Percentiles rank a stretch among this genome's conserved stretches.
These are phyloP conservation scores for Dothiorella sarmentorum DNA, from an alignment of 2,329 filamentous ascomycete species.

Conservation along the genomic window DNA sequence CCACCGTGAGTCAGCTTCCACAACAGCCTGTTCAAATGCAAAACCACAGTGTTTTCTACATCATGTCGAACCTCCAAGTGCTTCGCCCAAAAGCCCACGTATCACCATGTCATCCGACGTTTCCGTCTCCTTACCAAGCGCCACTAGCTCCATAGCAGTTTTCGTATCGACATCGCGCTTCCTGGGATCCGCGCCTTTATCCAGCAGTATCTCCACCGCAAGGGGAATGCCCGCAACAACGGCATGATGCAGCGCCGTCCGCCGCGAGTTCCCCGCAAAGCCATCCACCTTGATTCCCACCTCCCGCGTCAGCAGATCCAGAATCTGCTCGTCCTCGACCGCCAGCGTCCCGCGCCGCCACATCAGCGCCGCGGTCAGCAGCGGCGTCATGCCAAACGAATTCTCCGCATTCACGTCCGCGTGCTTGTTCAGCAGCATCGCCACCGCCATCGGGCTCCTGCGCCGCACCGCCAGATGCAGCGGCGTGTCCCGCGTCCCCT, in stretches of 20 bases:
- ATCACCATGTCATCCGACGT: too few species aligned
- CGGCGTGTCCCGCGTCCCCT: slow-evolving; percentile 12
- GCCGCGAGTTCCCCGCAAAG: neutral
- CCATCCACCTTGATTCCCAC: neutral
- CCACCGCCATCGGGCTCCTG: neutral
- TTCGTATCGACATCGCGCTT: too few species aligned
- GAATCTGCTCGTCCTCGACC: neutral
- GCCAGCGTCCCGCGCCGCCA: neutral
- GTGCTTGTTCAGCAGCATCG: slow-evolving; percentile 15
- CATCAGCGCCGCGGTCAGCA: slow-evolving; percentile 2
- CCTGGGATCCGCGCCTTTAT: neutral
- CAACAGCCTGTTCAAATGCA: too few species aligned
- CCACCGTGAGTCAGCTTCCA: too few species aligned
- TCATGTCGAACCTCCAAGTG: too few species aligned
- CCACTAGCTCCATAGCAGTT: too few species aligned
- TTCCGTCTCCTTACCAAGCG: too few species aligned
- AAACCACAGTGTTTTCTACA: too few species aligned
- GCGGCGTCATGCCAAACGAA: slow-evolving; percentile 7
- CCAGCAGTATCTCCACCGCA: neutral
- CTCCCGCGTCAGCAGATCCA: neutral
- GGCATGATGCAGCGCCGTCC: neutral
- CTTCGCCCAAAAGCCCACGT: too few species aligned
- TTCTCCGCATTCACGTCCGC: slow-evolving; percentile 17
- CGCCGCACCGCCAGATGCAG: slow-evolving; percentile 15
- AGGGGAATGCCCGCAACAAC: neutral